Base-by-base conservation (phyloP, 305 asterid genomes). In the Lippia alba region DNA sequence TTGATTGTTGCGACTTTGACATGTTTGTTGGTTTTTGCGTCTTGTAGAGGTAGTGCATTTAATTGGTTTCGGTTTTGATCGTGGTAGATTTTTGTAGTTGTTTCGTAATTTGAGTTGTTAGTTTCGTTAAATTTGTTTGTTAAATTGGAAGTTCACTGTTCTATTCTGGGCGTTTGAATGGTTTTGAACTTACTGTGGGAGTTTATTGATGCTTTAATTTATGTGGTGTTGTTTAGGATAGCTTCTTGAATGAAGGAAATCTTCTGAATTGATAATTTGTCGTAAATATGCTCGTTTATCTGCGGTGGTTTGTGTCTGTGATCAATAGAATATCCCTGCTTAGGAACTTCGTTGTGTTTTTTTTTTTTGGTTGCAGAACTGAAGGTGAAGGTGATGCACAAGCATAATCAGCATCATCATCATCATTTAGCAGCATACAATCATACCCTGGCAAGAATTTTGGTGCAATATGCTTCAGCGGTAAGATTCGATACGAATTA, bases 401-500 rank as follows among this genome's bases (percentile, higher is more conserved):
- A 70, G 49, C 86, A 75, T 44, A 83, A 48, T 18, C 69, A 64
- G 44, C 73, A 74, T 63, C 81, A 24, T 72, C n/a, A n/a, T n/a
- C n/a, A 79, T 72, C 87, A 72, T 33, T 19, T 55, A 72, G 79
- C 75, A 18, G 60, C 50, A 6, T 92, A 87, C 75, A 92, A 92
- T 77, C 96, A 84, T 73, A 92, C 98, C 7, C 89, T 95, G 71
- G 97, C 98, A 60, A 81, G 65, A 73, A 85, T 81, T 64, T 74
- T 94, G 83, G 98, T 83, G 76, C 90, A 92, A 76, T 94, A 92
- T 86, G 97, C 99, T 70, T 92, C 98, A 16, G 99, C 97, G 32
- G 98, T 95, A 85, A 87, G 96, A 70, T 78, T 73, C 56, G 20
- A 51, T 58, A 32, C 36, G 59, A 59, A 54, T 53, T 48, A 58